Evolutionary conservation across 1,284 basidiomycete species (phyloP).

Genomic region (Cystobasidium pallidum): DNA sequence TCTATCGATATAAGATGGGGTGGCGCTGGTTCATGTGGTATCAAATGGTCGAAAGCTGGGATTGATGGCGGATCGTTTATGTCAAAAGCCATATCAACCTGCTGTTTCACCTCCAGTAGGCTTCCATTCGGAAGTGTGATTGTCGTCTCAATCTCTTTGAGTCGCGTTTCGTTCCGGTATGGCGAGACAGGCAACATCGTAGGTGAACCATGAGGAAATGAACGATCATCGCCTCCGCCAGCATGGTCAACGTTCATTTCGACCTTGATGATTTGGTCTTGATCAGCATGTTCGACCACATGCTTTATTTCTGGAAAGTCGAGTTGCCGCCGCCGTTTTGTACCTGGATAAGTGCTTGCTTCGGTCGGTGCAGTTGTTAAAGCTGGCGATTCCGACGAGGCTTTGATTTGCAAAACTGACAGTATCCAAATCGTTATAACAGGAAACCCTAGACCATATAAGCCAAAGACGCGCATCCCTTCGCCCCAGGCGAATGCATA

Average conservation of each 20-base stretch:
- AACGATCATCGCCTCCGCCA: neutral
- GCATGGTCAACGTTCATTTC: neutral
- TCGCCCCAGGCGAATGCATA: neutral
- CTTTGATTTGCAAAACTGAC: neutral
- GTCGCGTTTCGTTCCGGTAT: neutral
- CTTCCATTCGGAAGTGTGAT: constrained; percentile 10
- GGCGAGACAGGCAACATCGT: constrained; percentile 6
- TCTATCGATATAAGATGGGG: constrained; percentile 1
- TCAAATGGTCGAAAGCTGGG: neutral
- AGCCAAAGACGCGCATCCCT: neutral
- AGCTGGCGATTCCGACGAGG: neutral
- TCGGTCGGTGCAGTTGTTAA: neutral
- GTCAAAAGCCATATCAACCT: neutral
- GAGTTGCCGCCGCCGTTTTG: neutral
- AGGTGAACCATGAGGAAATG: neutral
- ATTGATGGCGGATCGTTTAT: neutral
- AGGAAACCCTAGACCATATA: neutral
- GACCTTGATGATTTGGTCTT: neutral
- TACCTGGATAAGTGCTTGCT: neutral
- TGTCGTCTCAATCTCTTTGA: neutral
- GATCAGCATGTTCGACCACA: neutral
- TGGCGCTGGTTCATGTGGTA: neutral
- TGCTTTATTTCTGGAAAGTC: neutral
- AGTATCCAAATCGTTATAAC: neutral
- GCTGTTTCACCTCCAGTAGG: constrained; percentile 11